Evolutionary conservation across 2,329 filamentous ascomycete genomes (phyloP), one percentile per base, ranked within the genome.

Genomic region (Ophiostoma tasmaniense): DNA sequence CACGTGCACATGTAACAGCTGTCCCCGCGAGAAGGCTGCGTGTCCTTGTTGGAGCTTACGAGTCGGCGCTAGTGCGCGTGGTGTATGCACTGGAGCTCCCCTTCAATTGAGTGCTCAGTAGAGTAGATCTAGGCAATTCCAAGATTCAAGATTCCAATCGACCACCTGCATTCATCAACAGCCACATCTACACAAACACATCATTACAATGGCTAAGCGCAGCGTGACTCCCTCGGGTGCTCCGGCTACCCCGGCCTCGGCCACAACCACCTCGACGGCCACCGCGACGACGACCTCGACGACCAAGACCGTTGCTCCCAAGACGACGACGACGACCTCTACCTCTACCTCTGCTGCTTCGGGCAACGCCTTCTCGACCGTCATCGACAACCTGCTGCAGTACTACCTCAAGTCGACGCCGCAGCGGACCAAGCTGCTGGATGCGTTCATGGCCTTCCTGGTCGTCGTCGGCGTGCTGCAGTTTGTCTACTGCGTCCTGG

Each of bases 401-500:
- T 88, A 92, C 79, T 99, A 99, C 80, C 78, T 89, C 68, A 82
- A 89, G 73, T 85, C 88, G 74, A 99, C 95, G 62, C 89, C 94
- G 64, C 93, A 97, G 84, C 88, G 94, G 72, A 94, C 90, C 65
- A 95, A 96, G 85, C 86, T 99, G 71, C 85, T 98, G 72, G 95
- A 99, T 79, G 86, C 86, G 45, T 99, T 99, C 79, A 89, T 99
- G 86, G 87, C 80, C 3, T 99, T 97, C 78, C 82, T 99, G 70
- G 87, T 95, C 28, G 83, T 89, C 1, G 91, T 96, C 4, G 95
- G 93, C 66, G 92, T 82, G n/a, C 78, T 98, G 75, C 95, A 99
- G 80, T 98, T 99, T 79, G 78, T 91, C 71, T 99, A 99, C 81
- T 97, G 94, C 78, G 83, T 97, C 69, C 76, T 98, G 74, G 92